Evolutionary conservation across 1,284 basidiomycete species (phyloP), one percentile per base, ranked within the genome.

Genomic region (Leccinum ponderosum): DNA sequence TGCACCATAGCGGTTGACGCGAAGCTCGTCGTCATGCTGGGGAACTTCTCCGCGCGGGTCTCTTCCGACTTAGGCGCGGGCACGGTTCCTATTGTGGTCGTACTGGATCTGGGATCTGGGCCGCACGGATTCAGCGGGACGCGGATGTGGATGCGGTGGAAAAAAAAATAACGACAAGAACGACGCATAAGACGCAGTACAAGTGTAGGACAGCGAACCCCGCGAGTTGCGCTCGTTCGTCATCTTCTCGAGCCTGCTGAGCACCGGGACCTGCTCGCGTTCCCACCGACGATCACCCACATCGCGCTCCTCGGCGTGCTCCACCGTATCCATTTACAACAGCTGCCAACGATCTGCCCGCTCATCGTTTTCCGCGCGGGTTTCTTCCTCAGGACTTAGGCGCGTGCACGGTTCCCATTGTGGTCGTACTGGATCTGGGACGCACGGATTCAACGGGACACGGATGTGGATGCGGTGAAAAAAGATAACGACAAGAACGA

Each of bases 271-370:
- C 1, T 87, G 17, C 73, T 82, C 53, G 73, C 78, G 37, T 76
- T 89, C 39, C 87, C 87, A 1, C 81, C 81, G 7, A 87, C 80
- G 2, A 69, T 90, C 52, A 87, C 85, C 1, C 81, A 79, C 52
- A 75, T 90, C 37, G 83, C 81, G 6, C 78, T 90, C 35, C 67
- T 89, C 63, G 76, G 82, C 53, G 67, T 85, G 9, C 73, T 78
- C 0, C 62, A 71, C 7, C 72, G 75, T 0, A 71, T 85, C 22
- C 76, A 83, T 3, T 66, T 91, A 15, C 80, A 85, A 63, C 78
- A 85, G 58, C 72, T 91, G 27, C 83, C 87, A 2, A 73, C 72
- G 7, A 70, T 83, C 14, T 89, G 86, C 66, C 89, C 89, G 0
- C 70, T 87, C 22, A 71, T 91, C 17, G 76, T 81, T 33, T 67